A percentile compares a stretch with the other conserved stretches of the same genome.
Evolutionary conservation across 768 basidiomycete genomes (phyloP).

Genomic region (Mycena crocata): DNA sequence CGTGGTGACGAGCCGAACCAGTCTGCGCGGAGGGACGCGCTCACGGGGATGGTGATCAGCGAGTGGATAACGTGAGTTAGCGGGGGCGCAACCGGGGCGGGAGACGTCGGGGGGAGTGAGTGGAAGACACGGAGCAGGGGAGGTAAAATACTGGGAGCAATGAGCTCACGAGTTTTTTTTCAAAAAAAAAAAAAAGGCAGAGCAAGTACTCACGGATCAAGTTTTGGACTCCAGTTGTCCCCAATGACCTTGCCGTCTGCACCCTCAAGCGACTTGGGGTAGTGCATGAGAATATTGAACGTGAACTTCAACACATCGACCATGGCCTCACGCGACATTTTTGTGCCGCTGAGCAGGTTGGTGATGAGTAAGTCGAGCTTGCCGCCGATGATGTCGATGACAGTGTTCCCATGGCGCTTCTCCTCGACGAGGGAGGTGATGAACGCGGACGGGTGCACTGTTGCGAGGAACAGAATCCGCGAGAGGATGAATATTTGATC

Average conservation of each 20-base stretch:
- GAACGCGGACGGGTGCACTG: slow-evolving; percentile 63
- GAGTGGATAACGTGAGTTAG: slow-evolving; percentile 86
- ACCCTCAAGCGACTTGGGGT: slow-evolving; percentile 71
- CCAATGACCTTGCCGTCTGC: slow-evolving; percentile 66
- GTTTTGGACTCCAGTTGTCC: slow-evolving; percentile 78
- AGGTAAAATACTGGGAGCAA: slow-evolving; percentile 66
- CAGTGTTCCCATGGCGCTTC: slow-evolving; percentile 65
- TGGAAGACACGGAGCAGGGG: slow-evolving; percentile 80
- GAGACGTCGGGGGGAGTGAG: slow-evolving; percentile 69
- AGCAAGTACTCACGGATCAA: slow-evolving; percentile 70
- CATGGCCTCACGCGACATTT: slow-evolving; percentile 77
- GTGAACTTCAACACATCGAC: slow-evolving; percentile 86
- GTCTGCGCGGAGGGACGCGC: slow-evolving; percentile 60
- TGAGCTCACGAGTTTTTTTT: background rate
- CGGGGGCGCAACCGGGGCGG: slow-evolving; percentile 75
- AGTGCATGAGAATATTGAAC: slow-evolving; percentile 85
- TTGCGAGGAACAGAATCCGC: slow-evolving; percentile 81
- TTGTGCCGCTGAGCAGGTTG: slow-evolving; percentile 60
- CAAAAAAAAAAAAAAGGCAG: background rate
- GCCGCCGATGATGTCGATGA: slow-evolving; percentile 69
- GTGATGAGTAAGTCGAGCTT: slow-evolving; percentile 71
- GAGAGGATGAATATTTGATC: slow-evolving; percentile 81
- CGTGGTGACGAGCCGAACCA: slow-evolving; percentile 69
- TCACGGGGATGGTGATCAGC: slow-evolving; percentile 82
- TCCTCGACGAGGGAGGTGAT: slow-evolving; percentile 74